phyloP scores from a whole-genome alignment of 2,329 filamentous ascomycete genomes.

The Cladosporium sp. region DNA sequence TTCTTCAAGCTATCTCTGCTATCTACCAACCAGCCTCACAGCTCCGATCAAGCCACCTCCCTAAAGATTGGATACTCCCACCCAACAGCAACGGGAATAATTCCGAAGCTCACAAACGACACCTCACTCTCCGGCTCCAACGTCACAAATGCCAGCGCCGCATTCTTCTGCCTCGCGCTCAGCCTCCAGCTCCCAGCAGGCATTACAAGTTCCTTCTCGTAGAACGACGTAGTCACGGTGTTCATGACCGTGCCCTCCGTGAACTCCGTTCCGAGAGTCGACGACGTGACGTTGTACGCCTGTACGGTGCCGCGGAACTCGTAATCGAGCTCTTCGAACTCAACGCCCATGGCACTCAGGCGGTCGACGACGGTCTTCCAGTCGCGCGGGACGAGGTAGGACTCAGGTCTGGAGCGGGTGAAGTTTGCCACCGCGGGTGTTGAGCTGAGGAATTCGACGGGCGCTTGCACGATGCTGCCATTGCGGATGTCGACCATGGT shows the following conservation, averaged over 20 bases:
- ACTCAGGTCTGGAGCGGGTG: constrained; percentile 36
- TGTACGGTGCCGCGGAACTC: constrained; percentile 36
- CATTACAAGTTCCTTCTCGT: constrained; percentile 31
- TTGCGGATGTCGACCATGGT: constrained; percentile 37
- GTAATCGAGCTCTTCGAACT: constrained; percentile 34
- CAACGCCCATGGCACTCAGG: constrained; percentile 36
- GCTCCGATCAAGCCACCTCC: constrained; percentile 7
- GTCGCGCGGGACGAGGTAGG: constrained; percentile 39
- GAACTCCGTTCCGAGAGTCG: constrained; percentile 32
- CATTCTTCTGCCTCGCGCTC: constrained; percentile 40
- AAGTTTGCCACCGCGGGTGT: constrained; percentile 39
- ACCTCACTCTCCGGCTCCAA: constrained; percentile 42
- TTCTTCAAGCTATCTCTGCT: neutral
- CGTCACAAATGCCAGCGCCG: constrained; percentile 39
- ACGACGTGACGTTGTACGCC: constrained; percentile 38
- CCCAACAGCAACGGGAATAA: constrained; percentile 30
- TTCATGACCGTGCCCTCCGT: constrained; percentile 40
- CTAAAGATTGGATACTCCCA: constrained; percentile 30
- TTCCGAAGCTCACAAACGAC: constrained; percentile 39
- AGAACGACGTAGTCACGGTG: constrained; percentile 34
- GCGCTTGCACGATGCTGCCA: constrained; percentile 37
- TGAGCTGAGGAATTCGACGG: constrained; percentile 37
- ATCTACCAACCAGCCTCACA: neutral
- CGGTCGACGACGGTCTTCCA: constrained; percentile 39
- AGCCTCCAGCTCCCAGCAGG: constrained; percentile 39